Evolutionary conservation across 768 basidiomycete genomes (phyloP).

Genomic region (Pleurotus djamor): DNA sequence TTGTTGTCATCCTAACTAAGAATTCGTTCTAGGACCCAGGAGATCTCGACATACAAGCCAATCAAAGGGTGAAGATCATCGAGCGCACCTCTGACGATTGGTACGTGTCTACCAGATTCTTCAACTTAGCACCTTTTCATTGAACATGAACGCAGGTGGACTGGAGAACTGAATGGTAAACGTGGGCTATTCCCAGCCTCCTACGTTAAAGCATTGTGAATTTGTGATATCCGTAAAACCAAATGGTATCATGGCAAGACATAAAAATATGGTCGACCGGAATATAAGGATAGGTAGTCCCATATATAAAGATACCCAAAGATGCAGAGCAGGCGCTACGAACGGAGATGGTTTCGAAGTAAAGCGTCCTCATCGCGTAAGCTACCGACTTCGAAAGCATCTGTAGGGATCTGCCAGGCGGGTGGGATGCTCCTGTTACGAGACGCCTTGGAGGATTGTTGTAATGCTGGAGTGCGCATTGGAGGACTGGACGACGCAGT

Average conservation of each 20-base stretch:
- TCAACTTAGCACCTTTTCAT: conserved; percentile 5
- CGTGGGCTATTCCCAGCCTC: conserved; percentile 67
- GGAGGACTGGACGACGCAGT: no score
- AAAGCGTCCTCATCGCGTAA: neutral
- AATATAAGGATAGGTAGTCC: neutral
- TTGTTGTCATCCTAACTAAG: neutral
- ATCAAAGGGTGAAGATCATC: conserved; percentile 58
- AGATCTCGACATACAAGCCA: conserved; percentile 59
- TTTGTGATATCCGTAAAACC: neutral
- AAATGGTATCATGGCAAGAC: neutral
- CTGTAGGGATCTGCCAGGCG: neutral
- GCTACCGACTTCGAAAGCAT: neutral
- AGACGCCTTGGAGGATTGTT: neutral
- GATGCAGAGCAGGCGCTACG: neutral
- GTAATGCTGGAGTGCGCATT: neutral
- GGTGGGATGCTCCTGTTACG: neutral
- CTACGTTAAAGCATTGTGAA: conserved; percentile 60
- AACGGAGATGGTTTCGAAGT: neutral
- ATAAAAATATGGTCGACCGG: neutral
- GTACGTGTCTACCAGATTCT: conserved; percentile 33
- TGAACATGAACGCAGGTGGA: conserved; percentile 51
- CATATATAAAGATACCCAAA: neutral
- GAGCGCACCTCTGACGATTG: conserved; percentile 75
- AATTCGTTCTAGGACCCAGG: conserved; percentile 57
- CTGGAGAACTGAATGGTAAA: conserved; percentile 55